phyloP scores from a whole-genome alignment of 2,329 filamentous ascomycete genomes.

The Ophiostoma piceae region DNA sequence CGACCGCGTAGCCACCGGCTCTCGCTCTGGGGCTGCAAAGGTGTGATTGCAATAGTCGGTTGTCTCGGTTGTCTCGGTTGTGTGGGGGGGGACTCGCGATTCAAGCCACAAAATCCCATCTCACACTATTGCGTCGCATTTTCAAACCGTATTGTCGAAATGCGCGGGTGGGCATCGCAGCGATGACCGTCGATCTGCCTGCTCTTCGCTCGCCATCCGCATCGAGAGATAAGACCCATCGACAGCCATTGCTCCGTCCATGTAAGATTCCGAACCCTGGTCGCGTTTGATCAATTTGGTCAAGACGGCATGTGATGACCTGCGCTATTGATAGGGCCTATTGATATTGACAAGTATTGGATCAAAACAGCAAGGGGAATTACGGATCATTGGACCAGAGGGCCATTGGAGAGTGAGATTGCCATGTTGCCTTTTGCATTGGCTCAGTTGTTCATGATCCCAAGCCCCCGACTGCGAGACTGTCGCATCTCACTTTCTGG shows the following conservation, averaged over 20 bases:
- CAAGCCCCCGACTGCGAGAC: background rate
- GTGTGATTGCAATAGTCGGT: background rate
- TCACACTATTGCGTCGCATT: background rate
- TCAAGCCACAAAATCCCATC: conserved; percentile 6
- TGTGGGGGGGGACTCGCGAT: background rate
- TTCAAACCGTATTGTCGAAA: background rate
- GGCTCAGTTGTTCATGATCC: background rate
- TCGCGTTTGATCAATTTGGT: background rate
- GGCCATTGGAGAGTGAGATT: background rate
- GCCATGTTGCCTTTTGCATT: background rate
- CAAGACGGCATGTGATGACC: background rate
- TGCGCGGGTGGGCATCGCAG: background rate
- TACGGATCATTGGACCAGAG: too few relatives aligned
- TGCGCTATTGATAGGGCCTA: background rate
- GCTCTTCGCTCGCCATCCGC: background rate
- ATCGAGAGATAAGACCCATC: background rate
- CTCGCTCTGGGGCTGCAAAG: conserved; percentile 1
- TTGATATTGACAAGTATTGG: background rate
- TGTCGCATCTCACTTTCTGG: background rate
- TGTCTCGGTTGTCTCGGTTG: background rate
- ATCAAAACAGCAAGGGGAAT: too few relatives aligned
- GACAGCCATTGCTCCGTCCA: background rate
- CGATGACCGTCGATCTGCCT: background rate
- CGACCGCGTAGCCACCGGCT: conserved; percentile 2
- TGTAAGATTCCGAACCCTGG: background rate